Evolutionary conservation across 208 protist species (phyloP), one percentile per base, ranked within the genome.

Genomic region (Crithidia mellificae): DNA sequence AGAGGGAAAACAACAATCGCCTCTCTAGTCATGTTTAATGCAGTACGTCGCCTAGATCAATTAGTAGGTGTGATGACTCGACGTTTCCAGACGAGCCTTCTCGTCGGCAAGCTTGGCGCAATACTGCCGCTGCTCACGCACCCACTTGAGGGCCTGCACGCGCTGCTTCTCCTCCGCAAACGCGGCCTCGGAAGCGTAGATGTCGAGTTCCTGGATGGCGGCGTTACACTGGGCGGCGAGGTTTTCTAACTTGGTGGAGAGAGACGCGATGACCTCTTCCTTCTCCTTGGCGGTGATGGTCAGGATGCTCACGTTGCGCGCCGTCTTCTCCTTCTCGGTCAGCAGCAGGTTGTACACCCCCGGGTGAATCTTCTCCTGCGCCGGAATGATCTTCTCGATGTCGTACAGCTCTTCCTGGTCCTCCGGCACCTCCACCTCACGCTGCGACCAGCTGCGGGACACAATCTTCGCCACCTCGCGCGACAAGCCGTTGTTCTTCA

Each of bases 321-420:
- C 61, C 22, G 80, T 66, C 67, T 73, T 79, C 75, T 95, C 85
- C 63, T 93, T 90, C 51, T 95, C 87, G 14, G 74, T 81, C 6
- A 91, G 77, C 22, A 95, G 78, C 44, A 95, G 61, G 62, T 93
- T 95, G 74, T 95, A 92, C 20, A 95, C 80, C 19, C 81, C 87
- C 38, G 90, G 87, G 68, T 95, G 90, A 27, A 91, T 80, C 70
- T 84, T 87, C 66, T 95, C 90, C 68, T 95, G 83, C 9, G 90
- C 74, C 3, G 90, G 90, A 29, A 92, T 90, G 53, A 95, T 93
- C 36, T 67, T 69, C 56, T 95, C 90, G 51, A 92, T 78, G 75
- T 93, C 79, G 70, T 91, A 92, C 50, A 93, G 74, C 66, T 82
- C 77, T 27, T 78, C 85, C 38, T 84, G 71, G 43, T 58, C 36